A percentile compares a stretch with the other conserved stretches of the same genome.
Conservation (phyloP, 768 basidiomycete genomes). For the Calocybe gangraenosa region DNA sequence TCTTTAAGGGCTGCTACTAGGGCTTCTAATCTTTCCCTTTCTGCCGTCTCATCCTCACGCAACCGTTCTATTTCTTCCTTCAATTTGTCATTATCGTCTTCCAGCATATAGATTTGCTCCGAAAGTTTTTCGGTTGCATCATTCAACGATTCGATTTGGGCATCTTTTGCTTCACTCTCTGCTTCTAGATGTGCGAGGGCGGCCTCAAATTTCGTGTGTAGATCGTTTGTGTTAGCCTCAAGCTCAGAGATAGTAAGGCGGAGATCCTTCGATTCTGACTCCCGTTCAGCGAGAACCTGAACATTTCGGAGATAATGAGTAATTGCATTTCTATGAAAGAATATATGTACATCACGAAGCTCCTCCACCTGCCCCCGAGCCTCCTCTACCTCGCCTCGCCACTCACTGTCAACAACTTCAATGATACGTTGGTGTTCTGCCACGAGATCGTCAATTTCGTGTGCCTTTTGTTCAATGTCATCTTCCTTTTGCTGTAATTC, state of each 20-base stretch:
- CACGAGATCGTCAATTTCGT: constrained; percentile 77
- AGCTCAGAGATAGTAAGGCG: constrained; percentile 72
- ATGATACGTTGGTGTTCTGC: constrained; percentile 71
- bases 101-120: constrained; percentile 76
- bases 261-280: constrained; percentile 72
- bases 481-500: constrained; percentile 86
- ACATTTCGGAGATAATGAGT: constrained; percentile 2
- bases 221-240: constrained; percentile 64
- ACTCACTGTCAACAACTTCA: constrained; percentile 73
- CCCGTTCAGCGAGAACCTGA: constrained; percentile 74
- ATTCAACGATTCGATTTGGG: constrained; percentile 68
- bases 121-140: constrained; percentile 77
- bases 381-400: constrained; percentile 86
- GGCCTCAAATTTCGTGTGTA: constrained; percentile 71
- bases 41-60: constrained; percentile 71
- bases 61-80: constrained; percentile 66
- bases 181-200: constrained; percentile 72
- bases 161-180: constrained; percentile 77
- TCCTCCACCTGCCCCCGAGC: constrained; percentile 76
- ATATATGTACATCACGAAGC: constrained; percentile 56
- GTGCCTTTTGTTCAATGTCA: constrained; percentile 74
- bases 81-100: constrained; percentile 79
- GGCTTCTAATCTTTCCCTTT: constrained; percentile 62
- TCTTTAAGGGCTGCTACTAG: constrained; percentile 77
- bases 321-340: neutral